Conservation (phyloP, 371 early-diverging fungal genomes). For the Zopfochytrium polystomum region DNA sequence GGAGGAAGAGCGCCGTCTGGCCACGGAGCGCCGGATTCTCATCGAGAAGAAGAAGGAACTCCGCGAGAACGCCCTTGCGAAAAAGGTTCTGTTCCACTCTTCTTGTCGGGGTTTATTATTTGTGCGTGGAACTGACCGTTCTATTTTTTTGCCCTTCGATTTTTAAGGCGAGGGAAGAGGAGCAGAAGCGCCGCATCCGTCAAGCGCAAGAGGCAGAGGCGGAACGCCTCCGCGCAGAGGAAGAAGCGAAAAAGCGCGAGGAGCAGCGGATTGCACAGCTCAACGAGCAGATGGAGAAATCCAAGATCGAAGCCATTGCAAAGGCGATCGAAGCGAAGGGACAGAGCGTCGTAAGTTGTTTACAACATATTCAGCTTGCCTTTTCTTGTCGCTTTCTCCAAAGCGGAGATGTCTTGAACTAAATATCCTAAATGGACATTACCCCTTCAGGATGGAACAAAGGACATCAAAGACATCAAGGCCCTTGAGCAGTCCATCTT, state of each 20-base stretch:
- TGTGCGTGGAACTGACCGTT: not conserved
- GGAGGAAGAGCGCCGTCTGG: constrained; percentile 79
- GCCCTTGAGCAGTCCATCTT: too few species aligned
- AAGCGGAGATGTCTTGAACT: too few species aligned
- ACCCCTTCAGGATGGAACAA: too few species aligned
- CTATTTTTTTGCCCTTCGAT: not conserved
- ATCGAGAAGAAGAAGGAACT: constrained; percentile 93
- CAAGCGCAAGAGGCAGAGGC: constrained; percentile 72
- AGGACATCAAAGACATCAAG: too few species aligned
- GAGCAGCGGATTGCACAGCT: constrained; percentile 74
- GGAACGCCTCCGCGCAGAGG: constrained; percentile 79
- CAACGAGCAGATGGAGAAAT: constrained; percentile 75
- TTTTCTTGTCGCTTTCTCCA: constrained; percentile 1
- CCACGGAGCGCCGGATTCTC: constrained; percentile 72
- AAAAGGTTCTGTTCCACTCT: too few species aligned
- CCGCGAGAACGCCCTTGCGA: constrained; percentile 60
- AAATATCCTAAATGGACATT: too few species aligned
- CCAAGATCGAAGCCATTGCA: too few species aligned
- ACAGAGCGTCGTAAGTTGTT: too few species aligned
- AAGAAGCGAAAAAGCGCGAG: constrained; percentile 82
- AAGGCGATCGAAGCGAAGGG: too few species aligned
- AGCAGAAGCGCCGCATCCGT: constrained; percentile 64
- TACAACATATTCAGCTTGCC: too few species aligned
- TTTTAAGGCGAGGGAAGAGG: constrained; percentile 65
- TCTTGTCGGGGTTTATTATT: too few species aligned